Base-by-base conservation (phyloP, 352 stramenopile species). In the Phytopythium delawarense region DNA sequence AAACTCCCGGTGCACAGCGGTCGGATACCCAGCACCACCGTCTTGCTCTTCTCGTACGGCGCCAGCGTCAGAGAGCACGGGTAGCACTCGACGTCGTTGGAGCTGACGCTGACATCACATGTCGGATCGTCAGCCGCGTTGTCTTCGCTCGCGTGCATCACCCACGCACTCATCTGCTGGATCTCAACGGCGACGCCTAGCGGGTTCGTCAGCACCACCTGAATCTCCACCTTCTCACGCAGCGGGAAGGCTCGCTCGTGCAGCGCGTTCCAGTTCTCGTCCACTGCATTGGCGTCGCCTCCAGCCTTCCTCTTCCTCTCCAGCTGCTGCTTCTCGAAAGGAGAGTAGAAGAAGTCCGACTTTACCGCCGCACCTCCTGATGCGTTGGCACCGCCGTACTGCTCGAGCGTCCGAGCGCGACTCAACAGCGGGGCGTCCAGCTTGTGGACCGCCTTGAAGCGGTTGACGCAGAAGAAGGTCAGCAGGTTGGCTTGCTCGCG, bases 121-220 rank as follows among this genome's bases (percentile, higher is more conserved):
- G 20, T 18, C 52, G 35, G 7, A 3, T 45, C 37, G 37, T 18
- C 39, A 16, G 48, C 32, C 18, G 16, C 30, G 18, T 32, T 18
- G 0, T 62, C 51, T 23, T 74, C 63, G 13, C 58, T 53, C 25
- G 50, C 59, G 13, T 65, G 71, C 7, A 56, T 61, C 4, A 91
- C 64, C 82, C 83, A 92, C 9, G 72, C 68, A 40, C 64, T 76
- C 21, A 90, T 61, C 50, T 91, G 74, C 42, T 91, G 77, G 20
- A 93, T 51, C 34, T 87, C 78, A 6, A 94, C 56, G 16, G 58
- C 28, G n/a, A 95, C 72, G 9, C 82, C 80, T 4, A 83, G 69
- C 42, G 83, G 87, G 45, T 95, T 95, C 1, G 84, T 84, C 34
- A 93, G 53, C 4, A 59, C 64, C 53, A 93, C 64, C 34, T 84